Percentiles rank a stretch among this genome's conserved stretches.
phyloP scores from a whole-genome alignment of 805 yeast genomes.

The Diddensiella caesifluorescens region DNA sequence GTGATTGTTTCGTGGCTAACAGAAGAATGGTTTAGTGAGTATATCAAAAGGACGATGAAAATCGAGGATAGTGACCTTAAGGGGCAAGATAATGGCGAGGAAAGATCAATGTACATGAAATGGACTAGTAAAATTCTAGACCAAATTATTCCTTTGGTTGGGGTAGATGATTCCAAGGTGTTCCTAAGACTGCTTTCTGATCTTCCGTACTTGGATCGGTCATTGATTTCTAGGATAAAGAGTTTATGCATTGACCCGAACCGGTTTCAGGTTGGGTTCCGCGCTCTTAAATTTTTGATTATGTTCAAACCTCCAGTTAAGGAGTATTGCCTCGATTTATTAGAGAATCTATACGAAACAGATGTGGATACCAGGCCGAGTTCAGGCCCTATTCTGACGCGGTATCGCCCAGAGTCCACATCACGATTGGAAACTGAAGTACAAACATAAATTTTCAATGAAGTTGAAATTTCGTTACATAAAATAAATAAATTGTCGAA shows the following conservation, averaged over 20 bases:
- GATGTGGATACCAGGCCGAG: slow-evolving; percentile 16
- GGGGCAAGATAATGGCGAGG: slow-evolving; percentile 20
- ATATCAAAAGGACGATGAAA: no score
- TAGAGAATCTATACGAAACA: slow-evolving; percentile 28
- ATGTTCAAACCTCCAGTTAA: slow-evolving; percentile 89
- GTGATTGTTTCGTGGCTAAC: slow-evolving; percentile 85
- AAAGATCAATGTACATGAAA: slow-evolving; percentile 42
- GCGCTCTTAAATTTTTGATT: slow-evolving; percentile 69
- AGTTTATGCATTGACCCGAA: slow-evolving; percentile 83
- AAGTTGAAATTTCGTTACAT: no score
- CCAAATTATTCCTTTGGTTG: slow-evolving; percentile 76
- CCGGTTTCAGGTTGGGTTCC: slow-evolving; percentile 72
- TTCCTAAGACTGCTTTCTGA: slow-evolving; percentile 84
- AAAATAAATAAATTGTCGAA: slow-evolving; percentile 6
- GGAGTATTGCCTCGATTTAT: slow-evolving; percentile 35
- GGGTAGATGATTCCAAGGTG: slow-evolving; percentile 69
- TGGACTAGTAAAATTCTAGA: slow-evolving; percentile 75
- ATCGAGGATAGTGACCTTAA: slow-evolving; percentile 1
- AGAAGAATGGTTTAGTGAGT: slow-evolving; percentile 85
- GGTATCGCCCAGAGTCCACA: slow-evolving; percentile 25
- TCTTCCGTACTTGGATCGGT: slow-evolving; percentile 66
- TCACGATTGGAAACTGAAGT: background rate
- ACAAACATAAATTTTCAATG: slow-evolving; percentile 1
- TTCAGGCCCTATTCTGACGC: slow-evolving; percentile 26
- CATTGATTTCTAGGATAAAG: slow-evolving; percentile 57